phyloP scores from a whole-genome alignment of 306 rosid genomes.

The Cyamopsis tetragonoloba region DNA sequence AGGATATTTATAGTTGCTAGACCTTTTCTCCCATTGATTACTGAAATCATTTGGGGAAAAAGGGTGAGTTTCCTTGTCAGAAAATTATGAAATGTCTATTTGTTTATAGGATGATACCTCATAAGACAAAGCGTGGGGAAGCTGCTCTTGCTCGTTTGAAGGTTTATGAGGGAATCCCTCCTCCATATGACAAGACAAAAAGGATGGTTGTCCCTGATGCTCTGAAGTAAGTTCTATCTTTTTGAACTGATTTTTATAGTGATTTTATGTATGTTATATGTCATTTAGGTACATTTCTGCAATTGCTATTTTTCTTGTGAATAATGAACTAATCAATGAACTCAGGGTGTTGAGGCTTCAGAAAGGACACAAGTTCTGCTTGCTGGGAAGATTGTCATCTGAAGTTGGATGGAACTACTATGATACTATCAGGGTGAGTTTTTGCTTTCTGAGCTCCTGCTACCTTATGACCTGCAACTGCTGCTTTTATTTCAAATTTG shows the following conservation, averaged over 20 bases:
- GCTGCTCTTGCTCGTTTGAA: constrained; percentile 54
- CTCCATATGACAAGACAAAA: constrained; percentile 52
- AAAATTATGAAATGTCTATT: background rate
- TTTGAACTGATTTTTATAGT: background rate
- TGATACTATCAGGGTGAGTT: constrained; percentile 48
- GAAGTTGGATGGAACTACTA: constrained; percentile 67
- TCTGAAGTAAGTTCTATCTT: constrained; percentile 40
- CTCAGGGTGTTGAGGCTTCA: constrained; percentile 63
- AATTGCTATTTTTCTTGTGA: background rate
- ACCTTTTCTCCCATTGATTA: background rate
- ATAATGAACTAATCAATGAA: background rate
- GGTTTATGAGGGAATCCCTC: constrained; percentile 60
- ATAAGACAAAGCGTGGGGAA: constrained; percentile 58
- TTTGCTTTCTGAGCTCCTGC: background rate
- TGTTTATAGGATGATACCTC: constrained; percentile 50
- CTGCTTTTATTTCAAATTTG: background rate
- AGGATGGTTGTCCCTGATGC: constrained; percentile 64
- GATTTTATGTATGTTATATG: too few species aligned
- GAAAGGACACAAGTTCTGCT: constrained; percentile 53
- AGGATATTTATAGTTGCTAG: too few species aligned
- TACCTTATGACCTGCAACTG: background rate
- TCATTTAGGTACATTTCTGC: too few species aligned
- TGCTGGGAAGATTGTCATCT: constrained; percentile 46
- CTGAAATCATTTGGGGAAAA: background rate
- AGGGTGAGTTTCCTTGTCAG: background rate